Conservation (phyloP, 768 basidiomycete species). For the Termitomyces sp. region DNA sequence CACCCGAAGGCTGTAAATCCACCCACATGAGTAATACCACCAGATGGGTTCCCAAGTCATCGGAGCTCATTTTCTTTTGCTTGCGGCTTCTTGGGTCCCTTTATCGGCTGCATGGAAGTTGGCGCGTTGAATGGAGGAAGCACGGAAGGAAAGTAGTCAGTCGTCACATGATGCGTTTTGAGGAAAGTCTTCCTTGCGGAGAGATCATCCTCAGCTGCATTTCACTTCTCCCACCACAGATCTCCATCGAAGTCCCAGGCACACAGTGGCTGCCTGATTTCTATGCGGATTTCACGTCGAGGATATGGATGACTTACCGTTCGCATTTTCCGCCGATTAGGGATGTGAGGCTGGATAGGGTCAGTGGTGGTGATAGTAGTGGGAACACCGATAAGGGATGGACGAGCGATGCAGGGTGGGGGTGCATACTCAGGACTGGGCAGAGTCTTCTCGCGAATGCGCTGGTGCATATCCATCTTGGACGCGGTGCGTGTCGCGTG, state of each 20-base stretch:
- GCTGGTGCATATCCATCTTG: constrained; percentile 70
- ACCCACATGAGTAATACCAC: constrained; percentile 33
- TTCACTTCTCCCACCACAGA: too few relatives aligned
- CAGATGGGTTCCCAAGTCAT: constrained; percentile 36
- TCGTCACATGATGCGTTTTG: too few relatives aligned
- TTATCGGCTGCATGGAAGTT: constrained; percentile 8
- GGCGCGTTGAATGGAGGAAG: constrained; percentile 2
- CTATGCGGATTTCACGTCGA: constrained; percentile 84
- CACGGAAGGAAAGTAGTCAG: not conserved
- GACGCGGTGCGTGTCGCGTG: constrained; percentile 28
- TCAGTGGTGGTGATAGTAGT: constrained; percentile 15
- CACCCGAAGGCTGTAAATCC: constrained; percentile 66
- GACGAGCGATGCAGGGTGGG: constrained; percentile 87
- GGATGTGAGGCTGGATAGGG: constrained; percentile 38
- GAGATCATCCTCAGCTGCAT: too few relatives aligned
- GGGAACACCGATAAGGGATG: constrained; percentile 62
- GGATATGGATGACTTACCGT: constrained; percentile 91
- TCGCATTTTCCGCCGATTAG: constrained; percentile 81
- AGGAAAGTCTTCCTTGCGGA: too few relatives aligned
- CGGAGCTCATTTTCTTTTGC: not conserved
- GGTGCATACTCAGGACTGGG: constrained; percentile 88
- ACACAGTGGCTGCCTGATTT: constrained; percentile 78
- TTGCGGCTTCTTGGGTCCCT: not conserved
- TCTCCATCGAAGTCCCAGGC: too few relatives aligned
- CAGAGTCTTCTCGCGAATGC: constrained; percentile 82